Evolutionary conservation across 2,329 filamentous ascomycete genomes (phyloP).

Genomic region (Hirsutella thompsonii): DNA sequence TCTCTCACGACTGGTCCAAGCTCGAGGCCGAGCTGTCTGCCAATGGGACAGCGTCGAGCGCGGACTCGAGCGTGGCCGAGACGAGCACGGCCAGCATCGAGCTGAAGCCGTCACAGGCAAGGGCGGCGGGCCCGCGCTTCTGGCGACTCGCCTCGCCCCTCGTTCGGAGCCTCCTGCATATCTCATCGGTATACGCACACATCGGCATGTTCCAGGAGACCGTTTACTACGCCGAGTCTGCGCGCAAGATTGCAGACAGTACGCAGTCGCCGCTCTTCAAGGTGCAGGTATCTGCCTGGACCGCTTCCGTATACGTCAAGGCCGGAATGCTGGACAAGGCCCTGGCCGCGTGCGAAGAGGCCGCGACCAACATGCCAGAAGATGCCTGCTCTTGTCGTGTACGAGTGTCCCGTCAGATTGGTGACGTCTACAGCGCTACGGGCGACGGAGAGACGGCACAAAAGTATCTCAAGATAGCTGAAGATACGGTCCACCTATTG

Average conservation of each 20-base stretch:
- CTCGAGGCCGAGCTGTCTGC: conserved; percentile 24
- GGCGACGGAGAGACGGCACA: conserved; percentile 29
- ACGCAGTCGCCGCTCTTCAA: conserved; percentile 48
- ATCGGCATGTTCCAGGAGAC: conserved; percentile 83
- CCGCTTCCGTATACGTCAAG: conserved; percentile 40
- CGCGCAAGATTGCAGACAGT: conserved; percentile 61
- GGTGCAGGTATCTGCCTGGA: conserved; percentile 40
- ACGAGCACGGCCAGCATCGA: conserved; percentile 15
- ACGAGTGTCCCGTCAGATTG: conserved; percentile 39
- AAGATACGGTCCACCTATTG: conserved; percentile 28
- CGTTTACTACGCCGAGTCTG: conserved; percentile 76
- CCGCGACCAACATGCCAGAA: conserved; percentile 35
- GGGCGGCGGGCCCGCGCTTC: conserved; percentile 43
- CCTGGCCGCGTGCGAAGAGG: conserved; percentile 37
- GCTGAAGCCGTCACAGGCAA: conserved; percentile 8
- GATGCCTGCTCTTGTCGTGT: conserved; percentile 22
- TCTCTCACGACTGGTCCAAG: conserved; percentile 43
- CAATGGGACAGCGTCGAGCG: conserved; percentile 8
- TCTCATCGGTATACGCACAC: conserved; percentile 69
- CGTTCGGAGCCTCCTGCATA: conserved; percentile 56
- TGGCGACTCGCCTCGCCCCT: conserved; percentile 70
- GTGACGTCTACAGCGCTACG: conserved; percentile 39
- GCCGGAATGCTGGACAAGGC: conserved; percentile 49
- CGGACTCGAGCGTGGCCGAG: conserved; percentile 16
- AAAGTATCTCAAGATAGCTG: conserved; percentile 33